These are phyloP conservation scores for Chlorella vulgaris DNA, from an alignment of 139 green algal species.

Conservation along the genomic window DNA sequence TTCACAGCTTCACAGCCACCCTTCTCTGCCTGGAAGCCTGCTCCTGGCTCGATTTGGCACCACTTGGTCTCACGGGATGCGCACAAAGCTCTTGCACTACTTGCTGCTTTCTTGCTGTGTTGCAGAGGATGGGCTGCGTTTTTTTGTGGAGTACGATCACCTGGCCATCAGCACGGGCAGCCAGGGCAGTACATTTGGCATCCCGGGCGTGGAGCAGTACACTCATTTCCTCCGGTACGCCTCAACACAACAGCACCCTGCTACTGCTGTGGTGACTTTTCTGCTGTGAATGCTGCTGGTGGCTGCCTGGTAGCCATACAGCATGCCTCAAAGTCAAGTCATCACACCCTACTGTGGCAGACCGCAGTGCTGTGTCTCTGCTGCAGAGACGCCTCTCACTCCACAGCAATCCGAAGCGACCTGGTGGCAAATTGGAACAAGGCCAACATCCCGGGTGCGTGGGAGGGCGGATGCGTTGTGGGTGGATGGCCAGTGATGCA, in stretches of 20 bases:
- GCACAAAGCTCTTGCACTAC: conserved; percentile 7
- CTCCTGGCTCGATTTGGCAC: too few relatives aligned
- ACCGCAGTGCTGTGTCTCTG: background rate
- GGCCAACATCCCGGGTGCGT: conserved; percentile 66
- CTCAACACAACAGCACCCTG: background rate
- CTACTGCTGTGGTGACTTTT: too few relatives aligned
- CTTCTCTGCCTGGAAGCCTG: background rate
- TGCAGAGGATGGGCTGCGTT: conserved; percentile 57
- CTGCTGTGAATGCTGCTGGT: too few relatives aligned
- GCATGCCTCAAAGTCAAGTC: too few relatives aligned
- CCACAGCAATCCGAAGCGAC: conserved; percentile 56
- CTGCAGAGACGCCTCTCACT: conserved; percentile 52
- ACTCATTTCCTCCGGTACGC: conserved; percentile 69
- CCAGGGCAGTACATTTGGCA: conserved; percentile 88
- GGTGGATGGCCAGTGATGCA: background rate
- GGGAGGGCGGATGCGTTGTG: background rate
- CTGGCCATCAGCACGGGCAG: conserved; percentile 81
- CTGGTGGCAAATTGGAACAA: conserved; percentile 77
- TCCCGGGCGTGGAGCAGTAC: conserved; percentile 82
- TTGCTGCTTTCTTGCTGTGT: conserved; percentile 48
- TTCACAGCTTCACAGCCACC: background rate
- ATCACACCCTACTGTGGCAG: too few relatives aligned
- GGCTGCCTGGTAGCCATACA: background rate
- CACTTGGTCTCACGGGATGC: too few relatives aligned
- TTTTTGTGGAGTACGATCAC: conserved; percentile 76